phyloP scores from a whole-genome alignment of 2,329 filamentous ascomycete species.

The Calonectria hongkongensis region DNA sequence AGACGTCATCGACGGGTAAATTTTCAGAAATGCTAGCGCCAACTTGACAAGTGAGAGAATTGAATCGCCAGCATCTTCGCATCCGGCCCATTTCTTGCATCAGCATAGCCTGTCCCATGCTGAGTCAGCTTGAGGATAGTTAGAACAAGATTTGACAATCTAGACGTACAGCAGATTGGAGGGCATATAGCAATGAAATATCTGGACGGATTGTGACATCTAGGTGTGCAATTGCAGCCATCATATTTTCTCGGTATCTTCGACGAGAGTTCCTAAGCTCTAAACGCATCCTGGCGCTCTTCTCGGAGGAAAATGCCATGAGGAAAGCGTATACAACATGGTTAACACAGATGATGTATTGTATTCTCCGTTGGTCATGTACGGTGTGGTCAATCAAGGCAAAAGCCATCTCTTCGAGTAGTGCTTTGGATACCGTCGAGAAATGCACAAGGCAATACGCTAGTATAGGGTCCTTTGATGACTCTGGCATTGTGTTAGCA shows the following conservation, averaged over 20 bases:
- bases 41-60: conserved; percentile 12
- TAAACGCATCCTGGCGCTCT: background rate
- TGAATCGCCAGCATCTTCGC: conserved; percentile 23
- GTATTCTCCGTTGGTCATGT: conserved; percentile 11
- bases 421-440: background rate
- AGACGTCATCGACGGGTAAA: background rate
- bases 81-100: conserved; percentile 21
- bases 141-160: too few relatives aligned
- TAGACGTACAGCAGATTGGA: conserved; percentile 22
- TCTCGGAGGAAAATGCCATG: background rate
- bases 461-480: conserved; percentile 4
- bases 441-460: conserved; percentile 26
- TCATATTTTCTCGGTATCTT: conserved; percentile 18
- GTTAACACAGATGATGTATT: conserved; percentile 22
- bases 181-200: conserved; percentile 6
- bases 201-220: conserved; percentile 2
- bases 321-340: conserved; percentile 11
- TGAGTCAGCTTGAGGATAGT: background rate
- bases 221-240: background rate
- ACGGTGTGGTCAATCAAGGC: conserved; percentile 18
- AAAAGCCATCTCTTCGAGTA: conserved; percentile 25
- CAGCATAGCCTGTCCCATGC: background rate
- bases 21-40: background rate
- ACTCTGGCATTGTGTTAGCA: background rate
- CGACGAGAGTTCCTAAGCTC: conserved; percentile 1